Evolutionary conservation across 2,329 filamentous ascomycete genomes (phyloP).

Genomic region (Periconia sp.): DNA sequence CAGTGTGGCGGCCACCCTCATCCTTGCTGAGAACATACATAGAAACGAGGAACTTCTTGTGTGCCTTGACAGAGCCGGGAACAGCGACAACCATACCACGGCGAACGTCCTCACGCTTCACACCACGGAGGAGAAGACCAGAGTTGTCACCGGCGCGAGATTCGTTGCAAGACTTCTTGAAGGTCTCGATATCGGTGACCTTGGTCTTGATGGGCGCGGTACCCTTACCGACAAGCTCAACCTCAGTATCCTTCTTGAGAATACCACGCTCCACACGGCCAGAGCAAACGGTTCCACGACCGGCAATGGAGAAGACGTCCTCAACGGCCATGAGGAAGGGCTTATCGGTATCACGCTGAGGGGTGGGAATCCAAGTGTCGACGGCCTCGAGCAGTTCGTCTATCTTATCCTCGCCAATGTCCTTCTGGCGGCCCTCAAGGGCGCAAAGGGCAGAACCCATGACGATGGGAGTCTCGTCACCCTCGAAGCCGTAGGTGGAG

Average conservation of each 20-base stretch:
- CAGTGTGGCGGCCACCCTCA: constrained; percentile 95
- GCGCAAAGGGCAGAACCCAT: constrained; percentile 96
- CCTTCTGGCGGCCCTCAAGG: constrained; percentile 79
- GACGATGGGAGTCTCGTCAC: constrained; percentile 95
- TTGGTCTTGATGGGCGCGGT: constrained; percentile 89
- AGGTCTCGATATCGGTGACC: constrained; percentile 99
- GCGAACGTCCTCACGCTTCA: constrained; percentile 91
- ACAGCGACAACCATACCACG: constrained; percentile 93
- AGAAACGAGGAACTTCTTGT: constrained; percentile 90
- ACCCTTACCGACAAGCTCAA: constrained; percentile 92
- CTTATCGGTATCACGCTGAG: constrained; percentile 91
- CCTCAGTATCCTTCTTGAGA: constrained; percentile 90
- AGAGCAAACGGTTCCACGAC: constrained; percentile 94
- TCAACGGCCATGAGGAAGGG: constrained; percentile 99
- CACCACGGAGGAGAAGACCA: constrained; percentile 89
- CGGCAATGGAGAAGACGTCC: constrained; percentile 61
- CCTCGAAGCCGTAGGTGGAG: constrained; percentile 90
- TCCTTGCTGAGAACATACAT: constrained; percentile 98
- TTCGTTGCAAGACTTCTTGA: constrained; percentile 99
- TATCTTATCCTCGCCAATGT: constrained; percentile 86
- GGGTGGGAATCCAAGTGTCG: constrained; percentile 95
- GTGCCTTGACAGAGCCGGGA: constrained; percentile 81
- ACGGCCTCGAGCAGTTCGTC: constrained; percentile 89
- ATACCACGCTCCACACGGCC: constrained; percentile 95
- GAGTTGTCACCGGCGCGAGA: constrained; percentile 98